Evolutionary conservation across 2,329 filamentous ascomycete species (phyloP), one percentile per base, ranked within the genome.

Genomic region (Tolypocladium ophioglossoides): DNA sequence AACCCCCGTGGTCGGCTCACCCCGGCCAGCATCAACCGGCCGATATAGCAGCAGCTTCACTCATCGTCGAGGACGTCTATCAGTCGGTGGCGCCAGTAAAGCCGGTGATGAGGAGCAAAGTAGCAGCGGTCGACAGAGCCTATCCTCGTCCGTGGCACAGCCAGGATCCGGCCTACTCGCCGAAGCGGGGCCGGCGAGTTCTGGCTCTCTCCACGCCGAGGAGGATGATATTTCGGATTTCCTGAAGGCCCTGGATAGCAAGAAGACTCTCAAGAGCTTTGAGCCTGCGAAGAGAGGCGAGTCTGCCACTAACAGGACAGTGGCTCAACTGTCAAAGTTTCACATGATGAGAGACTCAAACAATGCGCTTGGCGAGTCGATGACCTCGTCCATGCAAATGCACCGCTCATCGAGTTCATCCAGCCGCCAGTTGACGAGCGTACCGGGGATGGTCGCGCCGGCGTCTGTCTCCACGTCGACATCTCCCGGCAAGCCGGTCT

Each of bases 181-280:
- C 34, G 90, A 87, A 58, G 78, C 79, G 30, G 85, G 82, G 11
- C 83, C 78, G 2, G 75, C 85, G 66, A 76, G 84, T 77, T 76
- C 88, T 65, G 76, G 88, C 7, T 86, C 83, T 2, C 74, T 85
- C 49, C 80, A 83, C 57, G 78, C 86, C 0, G 92, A 97, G 61
- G 91, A 95, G 63, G 89, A 96, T 62, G 91, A 94, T 59, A 95
- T 99, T 41, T 90, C 89, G 0, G 91, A 95, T 52, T 99, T 97
- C 62, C 73, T 99, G 57, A 95, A 95, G 63, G 79, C 90, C 57
- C 77, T 99, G 8, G 92, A 97, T 56, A 85, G 84, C 62, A 89
- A 89, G 66, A 95, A 91, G 69, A 92, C 91, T n/a, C 71, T 94
- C 30, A 84, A 83, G 68, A 89, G 85, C 68, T 88, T 96, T 55